Evolutionary conservation across 495 filamentous ascomycete genomes (phyloP).

Genomic region (Penicillium goetzii): DNA sequence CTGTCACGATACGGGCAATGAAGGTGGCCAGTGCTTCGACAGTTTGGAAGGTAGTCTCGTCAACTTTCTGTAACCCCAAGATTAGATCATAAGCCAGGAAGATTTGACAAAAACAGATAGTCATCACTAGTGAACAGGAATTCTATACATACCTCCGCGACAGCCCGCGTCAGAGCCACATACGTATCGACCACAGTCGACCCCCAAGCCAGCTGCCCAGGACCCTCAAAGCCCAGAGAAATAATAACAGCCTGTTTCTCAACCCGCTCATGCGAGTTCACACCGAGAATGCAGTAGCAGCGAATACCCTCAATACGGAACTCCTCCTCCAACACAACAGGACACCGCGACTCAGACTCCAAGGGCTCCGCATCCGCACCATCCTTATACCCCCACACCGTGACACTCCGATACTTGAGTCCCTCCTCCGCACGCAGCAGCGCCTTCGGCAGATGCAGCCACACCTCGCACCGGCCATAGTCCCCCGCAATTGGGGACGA

Average conservation of each 20-base stretch:
- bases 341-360: slow-evolving; percentile 29
- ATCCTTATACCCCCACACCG: slow-evolving; percentile 43
- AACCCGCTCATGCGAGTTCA: slow-evolving; percentile 60
- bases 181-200: slow-evolving; percentile 49
- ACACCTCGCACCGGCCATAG: slow-evolving; percentile 47
- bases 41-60: slow-evolving; percentile 57
- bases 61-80: slow-evolving; percentile 46
- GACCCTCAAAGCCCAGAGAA: slow-evolving; percentile 51
- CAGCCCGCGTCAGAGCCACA: slow-evolving; percentile 47
- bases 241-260: slow-evolving; percentile 61
- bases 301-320: slow-evolving; percentile 50
- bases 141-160: slow-evolving; percentile 44
- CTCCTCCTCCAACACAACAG: slow-evolving; percentile 49
- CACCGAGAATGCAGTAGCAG: slow-evolving; percentile 56
- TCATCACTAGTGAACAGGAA: neutral
- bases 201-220: slow-evolving; percentile 45
- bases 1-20: slow-evolving; percentile 55
- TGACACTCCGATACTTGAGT: slow-evolving; percentile 45
- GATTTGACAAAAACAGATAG: neutral
- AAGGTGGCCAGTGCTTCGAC: slow-evolving; percentile 60
- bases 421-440: slow-evolving; percentile 47
- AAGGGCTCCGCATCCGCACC: slow-evolving; percentile 20
- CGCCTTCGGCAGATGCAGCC: slow-evolving; percentile 48
- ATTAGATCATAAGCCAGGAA: neutral
- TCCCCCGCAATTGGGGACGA: slow-evolving; percentile 34